Evolutionary conservation across 768 basidiomycete genomes (phyloP), one percentile per base, ranked within the genome.

Genomic region (Nidula microcarpa): DNA sequence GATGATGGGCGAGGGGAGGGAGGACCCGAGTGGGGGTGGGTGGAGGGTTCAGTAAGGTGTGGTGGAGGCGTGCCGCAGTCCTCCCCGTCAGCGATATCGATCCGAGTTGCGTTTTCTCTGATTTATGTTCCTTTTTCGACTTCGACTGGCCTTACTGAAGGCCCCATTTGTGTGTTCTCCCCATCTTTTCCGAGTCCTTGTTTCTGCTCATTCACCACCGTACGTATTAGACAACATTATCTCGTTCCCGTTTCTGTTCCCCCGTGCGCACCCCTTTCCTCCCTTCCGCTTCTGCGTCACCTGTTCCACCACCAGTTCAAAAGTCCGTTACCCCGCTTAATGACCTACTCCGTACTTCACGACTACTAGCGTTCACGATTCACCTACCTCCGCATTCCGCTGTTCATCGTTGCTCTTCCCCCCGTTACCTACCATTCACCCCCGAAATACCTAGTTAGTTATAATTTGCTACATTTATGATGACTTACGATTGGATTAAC

Each of bases 31-130:
- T 33, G 59, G 53, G 39, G 58, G 55, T 32, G 52, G 55, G 35
- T 62, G 60, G 60, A 62, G 63, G 55, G 51, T 64, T 48, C 50
- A 55, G 49, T 64, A 57, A 64, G 18, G 44, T 46, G 44, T 46
- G 44, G 44, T n/a, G 13, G 18, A 46, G 14, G 44, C 44, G 44
- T 46, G 44, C 44, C 44, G 44, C 44, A 46, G 44, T 5, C 23
- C 14, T 14, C 10, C 23, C 23, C 23, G 23, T 23, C 23, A 23
- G 23, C 23, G 23, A 23, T 23, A 23, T 23, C 23, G 23, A 23
- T 23, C 23, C 3, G 23, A 23, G 23, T 3, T 23, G 23, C 23
- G 23, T 23, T 23, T 23, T 23, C 23, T 41, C 37, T 16, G 37
- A 41, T 16, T 41, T 41, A 4, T 41, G 10, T 41, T 4, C 11